Evolutionary conservation across 2,329 filamentous ascomycete genomes (phyloP).

Genomic region (Colletotrichum trifolii): DNA sequence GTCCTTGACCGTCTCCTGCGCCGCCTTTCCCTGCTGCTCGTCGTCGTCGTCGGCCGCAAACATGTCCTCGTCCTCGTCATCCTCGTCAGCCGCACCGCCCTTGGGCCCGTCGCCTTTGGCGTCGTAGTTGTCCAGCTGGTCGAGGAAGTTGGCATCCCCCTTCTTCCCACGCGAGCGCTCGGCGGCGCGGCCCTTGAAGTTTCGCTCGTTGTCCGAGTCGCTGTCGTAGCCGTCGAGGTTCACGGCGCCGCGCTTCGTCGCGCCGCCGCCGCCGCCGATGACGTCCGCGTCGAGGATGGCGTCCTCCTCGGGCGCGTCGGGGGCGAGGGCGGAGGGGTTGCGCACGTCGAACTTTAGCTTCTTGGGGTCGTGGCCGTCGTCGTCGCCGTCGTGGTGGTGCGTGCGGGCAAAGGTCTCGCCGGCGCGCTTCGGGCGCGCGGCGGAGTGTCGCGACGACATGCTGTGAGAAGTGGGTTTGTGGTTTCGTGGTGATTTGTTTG

Average conservation of each 20-base stretch:
- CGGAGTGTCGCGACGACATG: conserved; percentile 70
- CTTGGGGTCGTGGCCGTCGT: conserved; percentile 66
- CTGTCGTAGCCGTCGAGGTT: conserved; percentile 98
- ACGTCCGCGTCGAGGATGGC: conserved; percentile 90
- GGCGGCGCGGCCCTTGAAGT: conserved; percentile 80
- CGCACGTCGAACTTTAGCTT: conserved; percentile 93
- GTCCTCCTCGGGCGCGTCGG: conserved; percentile 80
- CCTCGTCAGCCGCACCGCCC: conserved; percentile 45
- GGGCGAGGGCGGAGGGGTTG: conserved; percentile 91
- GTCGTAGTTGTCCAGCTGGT: conserved; percentile 67
- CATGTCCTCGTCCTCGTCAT: conserved; percentile 75
- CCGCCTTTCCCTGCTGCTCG: conserved; percentile 47
- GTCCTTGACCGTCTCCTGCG: conserved; percentile 38
- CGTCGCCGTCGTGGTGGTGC: conserved; percentile 69
- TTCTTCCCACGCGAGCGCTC: conserved; percentile 59
- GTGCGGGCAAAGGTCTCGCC: conserved; percentile 84
- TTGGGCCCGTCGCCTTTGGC: conserved; percentile 52
- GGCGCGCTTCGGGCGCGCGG: conserved; percentile 83
- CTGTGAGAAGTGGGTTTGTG: background rate
- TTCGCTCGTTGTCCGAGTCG: conserved; percentile 86
- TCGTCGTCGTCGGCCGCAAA: conserved; percentile 74
- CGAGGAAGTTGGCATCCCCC: conserved; percentile 58
- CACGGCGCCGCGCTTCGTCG: conserved; percentile 90
- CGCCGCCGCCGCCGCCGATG: conserved; percentile 80
- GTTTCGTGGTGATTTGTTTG: too few relatives aligned